phyloP scores from a whole-genome alignment of 441 rosid species.

The Croton laevigatus region DNA sequence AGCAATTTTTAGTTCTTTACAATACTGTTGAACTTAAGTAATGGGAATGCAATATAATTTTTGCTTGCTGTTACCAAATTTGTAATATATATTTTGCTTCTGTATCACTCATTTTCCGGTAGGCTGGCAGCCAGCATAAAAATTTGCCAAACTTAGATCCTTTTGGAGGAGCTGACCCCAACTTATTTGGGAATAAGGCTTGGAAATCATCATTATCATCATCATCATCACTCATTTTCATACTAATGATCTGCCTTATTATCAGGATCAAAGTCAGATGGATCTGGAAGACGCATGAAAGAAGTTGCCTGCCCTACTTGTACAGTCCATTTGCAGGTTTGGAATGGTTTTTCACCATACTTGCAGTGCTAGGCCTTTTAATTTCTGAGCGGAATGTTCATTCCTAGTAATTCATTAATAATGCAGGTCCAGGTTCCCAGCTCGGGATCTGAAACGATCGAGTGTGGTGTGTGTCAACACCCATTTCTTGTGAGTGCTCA shows the following conservation, averaged over 20 bases:
- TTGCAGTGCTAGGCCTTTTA: not conserved
- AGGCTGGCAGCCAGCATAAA: too few species aligned
- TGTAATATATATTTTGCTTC: not conserved
- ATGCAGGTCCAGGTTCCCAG: slow-evolving; percentile 95
- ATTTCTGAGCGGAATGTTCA: not conserved
- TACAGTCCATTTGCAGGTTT: slow-evolving; percentile 95
- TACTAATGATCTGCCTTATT: slow-evolving; percentile 7
- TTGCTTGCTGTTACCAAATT: not conserved
- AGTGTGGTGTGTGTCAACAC: slow-evolving; percentile 97
- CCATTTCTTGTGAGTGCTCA: slow-evolving; percentile 93
- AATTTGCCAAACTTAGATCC: too few species aligned
- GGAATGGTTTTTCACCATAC: slow-evolving; percentile 20
- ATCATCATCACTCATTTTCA: too few species aligned
- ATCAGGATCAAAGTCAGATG: slow-evolving; percentile 65
- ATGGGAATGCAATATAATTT: not conserved
- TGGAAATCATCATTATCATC: too few species aligned
- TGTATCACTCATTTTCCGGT: too few species aligned
- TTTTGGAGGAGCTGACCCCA: too few species aligned
- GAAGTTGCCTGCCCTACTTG: slow-evolving; percentile 98
- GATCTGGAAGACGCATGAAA: slow-evolving; percentile 79
- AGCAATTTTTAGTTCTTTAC: not conserved
- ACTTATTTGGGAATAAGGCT: too few species aligned
- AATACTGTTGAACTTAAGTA: not conserved
- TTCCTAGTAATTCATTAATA: not conserved
- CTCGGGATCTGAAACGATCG: slow-evolving; percentile 97